Percentiles rank a stretch among this genome's conserved stretches.
Conservation (phyloP, 2,329 filamentous ascomycete genomes). For the Penicillium concentricum region DNA sequence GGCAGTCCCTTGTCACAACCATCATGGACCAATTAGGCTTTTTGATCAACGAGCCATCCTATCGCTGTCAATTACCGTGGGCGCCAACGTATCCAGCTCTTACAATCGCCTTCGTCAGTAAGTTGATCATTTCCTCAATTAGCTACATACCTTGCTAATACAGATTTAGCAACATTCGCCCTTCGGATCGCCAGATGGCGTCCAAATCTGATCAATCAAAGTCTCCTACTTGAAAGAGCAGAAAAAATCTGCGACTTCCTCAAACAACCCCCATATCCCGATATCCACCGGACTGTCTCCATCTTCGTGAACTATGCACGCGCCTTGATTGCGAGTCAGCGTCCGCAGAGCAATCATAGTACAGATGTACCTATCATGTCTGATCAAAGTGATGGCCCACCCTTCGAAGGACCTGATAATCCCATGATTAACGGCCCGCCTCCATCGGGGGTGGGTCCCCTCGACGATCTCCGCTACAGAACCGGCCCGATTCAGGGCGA, state of each 20-base stretch:
- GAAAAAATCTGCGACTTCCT: slow-evolving; percentile 36
- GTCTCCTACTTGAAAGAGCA: slow-evolving; percentile 30
- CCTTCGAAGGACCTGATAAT: slow-evolving; percentile 16
- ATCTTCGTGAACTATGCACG: slow-evolving; percentile 39
- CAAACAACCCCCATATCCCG: slow-evolving; percentile 38
- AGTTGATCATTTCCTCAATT: slow-evolving; percentile 15
- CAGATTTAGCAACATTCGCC: slow-evolving; percentile 31
- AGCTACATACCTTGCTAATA: slow-evolving; percentile 9
- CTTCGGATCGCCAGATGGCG: slow-evolving; percentile 36
- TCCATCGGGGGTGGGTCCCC: slow-evolving; percentile 14
- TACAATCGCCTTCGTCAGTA: slow-evolving; percentile 38
- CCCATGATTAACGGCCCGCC: slow-evolving; percentile 19
- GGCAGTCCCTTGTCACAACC: slow-evolving; percentile 32
- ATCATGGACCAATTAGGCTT: slow-evolving; percentile 36
- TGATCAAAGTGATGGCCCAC: slow-evolving; percentile 16
- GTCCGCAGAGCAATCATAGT: slow-evolving; percentile 15
- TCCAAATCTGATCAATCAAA: slow-evolving; percentile 33
- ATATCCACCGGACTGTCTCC: slow-evolving; percentile 39
- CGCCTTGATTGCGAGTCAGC: slow-evolving; percentile 32
- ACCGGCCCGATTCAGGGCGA: slow-evolving; percentile 17
- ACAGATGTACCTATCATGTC: slow-evolving; percentile 16
- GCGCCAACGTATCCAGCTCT: slow-evolving; percentile 36
- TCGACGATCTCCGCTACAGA: slow-evolving; percentile 23
- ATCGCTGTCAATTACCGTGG: slow-evolving; percentile 36
- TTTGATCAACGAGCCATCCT: slow-evolving; percentile 33